A percentile compares a stretch with the other conserved stretches of the same genome.
Conservation (phyloP, 345 rosid genomes). For the Isatis tinctoria region DNA sequence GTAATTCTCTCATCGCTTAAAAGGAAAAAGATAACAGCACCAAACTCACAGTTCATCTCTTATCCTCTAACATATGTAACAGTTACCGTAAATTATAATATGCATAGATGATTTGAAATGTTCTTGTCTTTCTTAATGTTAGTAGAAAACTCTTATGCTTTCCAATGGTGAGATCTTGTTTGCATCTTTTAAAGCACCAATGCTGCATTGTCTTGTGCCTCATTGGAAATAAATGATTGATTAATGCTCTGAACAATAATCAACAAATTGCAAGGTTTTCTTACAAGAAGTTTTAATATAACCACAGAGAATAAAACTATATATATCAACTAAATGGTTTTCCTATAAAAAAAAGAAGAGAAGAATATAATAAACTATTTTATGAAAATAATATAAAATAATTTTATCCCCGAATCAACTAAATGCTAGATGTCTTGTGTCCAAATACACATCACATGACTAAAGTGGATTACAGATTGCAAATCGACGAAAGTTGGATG, state of each 20-base stretch:
- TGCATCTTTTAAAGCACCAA: neutral
- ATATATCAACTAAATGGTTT: neutral
- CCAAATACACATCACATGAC: constrained; percentile 27
- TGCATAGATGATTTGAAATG: neutral
- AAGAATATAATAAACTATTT: constrained; percentile 1
- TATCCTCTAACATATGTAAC: neutral
- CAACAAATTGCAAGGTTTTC: neutral
- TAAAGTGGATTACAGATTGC: constrained; percentile 31
- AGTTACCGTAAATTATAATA: neutral
- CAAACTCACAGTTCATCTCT: neutral
- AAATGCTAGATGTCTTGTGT: constrained; percentile 25
- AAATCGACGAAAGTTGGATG: neutral
- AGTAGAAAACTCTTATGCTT: neutral
- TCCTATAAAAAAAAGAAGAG: neutral
- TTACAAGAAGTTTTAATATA: neutral
- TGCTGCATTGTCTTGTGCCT: neutral
- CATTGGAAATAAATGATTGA: neutral
- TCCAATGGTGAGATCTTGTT: neutral
- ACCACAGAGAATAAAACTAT: neutral
- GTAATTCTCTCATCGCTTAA: neutral
- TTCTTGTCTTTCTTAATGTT: neutral
- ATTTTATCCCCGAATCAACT: neutral
- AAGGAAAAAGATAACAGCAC: neutral
- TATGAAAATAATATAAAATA: neutral
- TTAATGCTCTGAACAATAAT: neutral